phyloP scores from a whole-genome alignment of 768 basidiomycete genomes.

The Trametes cubensis region DNA sequence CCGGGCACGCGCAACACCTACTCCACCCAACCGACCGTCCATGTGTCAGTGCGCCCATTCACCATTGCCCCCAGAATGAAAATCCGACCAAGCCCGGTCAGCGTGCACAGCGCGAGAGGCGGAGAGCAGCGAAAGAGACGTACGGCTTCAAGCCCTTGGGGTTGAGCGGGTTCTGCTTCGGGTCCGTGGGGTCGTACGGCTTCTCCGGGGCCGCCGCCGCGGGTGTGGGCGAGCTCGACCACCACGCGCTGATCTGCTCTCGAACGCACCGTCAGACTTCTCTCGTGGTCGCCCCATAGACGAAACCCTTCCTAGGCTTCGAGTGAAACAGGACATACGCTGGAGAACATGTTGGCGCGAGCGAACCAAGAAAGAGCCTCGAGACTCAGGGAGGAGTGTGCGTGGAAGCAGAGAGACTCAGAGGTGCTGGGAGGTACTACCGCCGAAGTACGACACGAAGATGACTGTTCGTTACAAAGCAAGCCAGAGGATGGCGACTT shows the following conservation, averaged over 20 bases:
- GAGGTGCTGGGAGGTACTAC: too few species aligned
- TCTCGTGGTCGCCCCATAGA: too few species aligned
- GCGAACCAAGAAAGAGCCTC: background rate
- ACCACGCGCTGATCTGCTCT: conserved; percentile 31
- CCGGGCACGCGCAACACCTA: conserved; percentile 95
- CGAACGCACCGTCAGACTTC: background rate
- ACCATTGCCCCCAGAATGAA: background rate
- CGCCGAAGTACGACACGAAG: background rate
- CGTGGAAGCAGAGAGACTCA: background rate
- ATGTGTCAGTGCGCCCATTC: background rate
- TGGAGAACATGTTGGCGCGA: conserved; percentile 8
- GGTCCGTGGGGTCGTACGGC: conserved; percentile 69
- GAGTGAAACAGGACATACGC: background rate
- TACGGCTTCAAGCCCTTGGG: conserved; percentile 96
- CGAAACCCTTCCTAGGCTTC: too few species aligned
- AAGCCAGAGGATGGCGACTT: background rate
- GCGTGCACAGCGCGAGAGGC: too few species aligned
- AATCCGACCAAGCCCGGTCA: background rate
- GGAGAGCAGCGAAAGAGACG: conserved; percentile 33
- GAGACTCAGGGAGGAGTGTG: background rate
- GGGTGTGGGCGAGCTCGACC: conserved; percentile 27
- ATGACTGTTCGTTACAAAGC: conserved; percentile 4
- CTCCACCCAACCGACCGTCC: background rate
- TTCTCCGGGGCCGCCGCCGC: conserved; percentile 28
- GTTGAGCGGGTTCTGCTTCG: conserved; percentile 86